Percentiles rank a stretch among this genome's conserved stretches.
These are phyloP conservation scores for Leptosphaerulina australis DNA, from an alignment of 2,329 filamentous ascomycete genomes.

Conservation along the genomic window DNA sequence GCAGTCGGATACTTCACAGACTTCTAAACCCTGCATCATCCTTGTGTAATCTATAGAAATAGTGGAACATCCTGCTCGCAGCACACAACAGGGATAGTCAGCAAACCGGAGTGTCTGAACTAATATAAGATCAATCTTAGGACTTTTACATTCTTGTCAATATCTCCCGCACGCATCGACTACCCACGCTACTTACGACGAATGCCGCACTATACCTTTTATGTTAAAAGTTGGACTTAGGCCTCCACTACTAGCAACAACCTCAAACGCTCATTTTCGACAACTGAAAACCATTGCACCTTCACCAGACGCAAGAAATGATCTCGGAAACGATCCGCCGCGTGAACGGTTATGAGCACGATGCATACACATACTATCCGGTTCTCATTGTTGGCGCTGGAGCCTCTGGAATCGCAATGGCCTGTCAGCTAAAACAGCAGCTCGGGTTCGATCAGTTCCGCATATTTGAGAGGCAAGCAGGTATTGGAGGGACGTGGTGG, in stretches of 20 bases:
- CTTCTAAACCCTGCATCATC: conserved; percentile 1
- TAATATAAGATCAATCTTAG: too few relatives aligned
- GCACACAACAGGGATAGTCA: too few relatives aligned
- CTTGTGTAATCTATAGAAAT: not conserved
- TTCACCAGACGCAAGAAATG: conserved; percentile 23
- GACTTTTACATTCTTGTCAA: too few relatives aligned
- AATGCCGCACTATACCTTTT: too few relatives aligned
- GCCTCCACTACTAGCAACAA: not conserved
- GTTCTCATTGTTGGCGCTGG: conserved; percentile 66
- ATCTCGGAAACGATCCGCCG: conserved; percentile 44
- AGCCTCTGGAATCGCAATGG: conserved; percentile 67
- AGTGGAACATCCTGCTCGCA: not conserved
- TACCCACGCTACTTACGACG: too few relatives aligned
- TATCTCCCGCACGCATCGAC: too few relatives aligned
- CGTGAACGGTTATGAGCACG: conserved; percentile 46
- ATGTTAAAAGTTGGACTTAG: not conserved
- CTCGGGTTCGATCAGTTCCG: conserved; percentile 64
- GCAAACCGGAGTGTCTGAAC: too few relatives aligned
- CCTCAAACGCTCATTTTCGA: not conserved
- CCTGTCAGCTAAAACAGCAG: conserved; percentile 62
- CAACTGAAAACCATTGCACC: not conserved
- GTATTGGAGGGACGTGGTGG: conserved; percentile 69
- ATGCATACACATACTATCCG: conserved; percentile 54
- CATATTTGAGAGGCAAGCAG: conserved; percentile 64
- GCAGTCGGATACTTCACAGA: not conserved